phyloP scores from a whole-genome alignment of 1,284 basidiomycete genomes.

The Pterula multifida region DNA sequence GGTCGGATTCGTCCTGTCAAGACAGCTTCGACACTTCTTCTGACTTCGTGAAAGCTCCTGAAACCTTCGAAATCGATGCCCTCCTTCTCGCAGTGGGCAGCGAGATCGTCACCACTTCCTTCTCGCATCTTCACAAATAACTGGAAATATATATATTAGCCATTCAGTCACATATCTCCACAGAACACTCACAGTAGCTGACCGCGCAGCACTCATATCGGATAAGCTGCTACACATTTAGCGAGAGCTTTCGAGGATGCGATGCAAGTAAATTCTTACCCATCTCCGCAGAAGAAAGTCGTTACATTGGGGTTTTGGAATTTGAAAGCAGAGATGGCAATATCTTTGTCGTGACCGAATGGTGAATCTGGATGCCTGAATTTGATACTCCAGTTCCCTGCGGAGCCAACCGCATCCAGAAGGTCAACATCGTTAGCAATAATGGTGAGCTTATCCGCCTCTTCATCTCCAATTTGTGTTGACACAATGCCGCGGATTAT shows the following conservation, averaged over 20 bases:
- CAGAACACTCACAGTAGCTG: background rate
- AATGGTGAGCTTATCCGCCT: conserved; percentile 71
- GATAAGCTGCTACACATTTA: background rate
- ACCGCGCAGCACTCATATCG: background rate
- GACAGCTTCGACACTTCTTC: conserved; percentile 48
- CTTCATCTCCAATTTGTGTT: conserved; percentile 63
- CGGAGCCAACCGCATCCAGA: conserved; percentile 25
- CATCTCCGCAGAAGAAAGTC: background rate
- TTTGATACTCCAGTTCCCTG: conserved; percentile 72
- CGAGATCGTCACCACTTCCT: conserved; percentile 77
- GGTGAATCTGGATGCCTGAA: conserved; percentile 61
- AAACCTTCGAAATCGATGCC: conserved; percentile 62
- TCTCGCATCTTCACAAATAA: conserved; percentile 81
- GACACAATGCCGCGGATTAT: conserved; percentile 81
- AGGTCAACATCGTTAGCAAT: conserved; percentile 79
- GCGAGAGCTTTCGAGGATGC: background rate
- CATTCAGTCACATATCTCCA: too few relatives aligned
- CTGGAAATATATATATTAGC: too few relatives aligned
- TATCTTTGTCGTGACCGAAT: background rate
- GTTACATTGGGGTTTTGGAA: background rate
- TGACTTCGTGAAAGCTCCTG: conserved; percentile 47
- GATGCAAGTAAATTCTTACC: background rate
- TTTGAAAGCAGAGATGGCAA: background rate
- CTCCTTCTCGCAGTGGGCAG: conserved; percentile 61
- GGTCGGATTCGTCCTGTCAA: conserved; percentile 31